Conservation (phyloP, 148 eudicot species). For the Amaranthus cruentus region DNA sequence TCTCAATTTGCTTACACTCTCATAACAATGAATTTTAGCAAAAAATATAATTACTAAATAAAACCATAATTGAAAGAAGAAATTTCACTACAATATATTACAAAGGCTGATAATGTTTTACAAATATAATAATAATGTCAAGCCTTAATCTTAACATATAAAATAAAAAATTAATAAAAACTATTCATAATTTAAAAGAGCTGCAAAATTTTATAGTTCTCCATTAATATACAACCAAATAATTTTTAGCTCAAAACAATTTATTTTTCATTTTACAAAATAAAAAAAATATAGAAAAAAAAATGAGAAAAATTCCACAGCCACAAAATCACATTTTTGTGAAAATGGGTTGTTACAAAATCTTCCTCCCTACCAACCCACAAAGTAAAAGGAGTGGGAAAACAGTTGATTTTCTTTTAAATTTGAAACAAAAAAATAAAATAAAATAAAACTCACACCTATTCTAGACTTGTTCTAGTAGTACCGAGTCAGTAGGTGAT, state of each 20-base stretch:
- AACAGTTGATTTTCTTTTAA: neutral
- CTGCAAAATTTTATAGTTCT: conserved; percentile 20
- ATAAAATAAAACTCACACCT: neutral
- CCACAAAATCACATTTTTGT: conserved; percentile 19
- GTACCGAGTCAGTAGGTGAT: conserved; percentile 26
- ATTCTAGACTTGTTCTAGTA: neutral
- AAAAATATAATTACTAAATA: neutral
- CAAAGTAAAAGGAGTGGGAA: neutral
- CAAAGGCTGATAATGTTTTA: too few species aligned
- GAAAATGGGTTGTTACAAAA: conserved; percentile 15
- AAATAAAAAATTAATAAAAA: neutral
- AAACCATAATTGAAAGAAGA: neutral
- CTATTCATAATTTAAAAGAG: neutral
- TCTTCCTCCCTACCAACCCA: conserved; percentile 18
- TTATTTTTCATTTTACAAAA: conserved; percentile 18
- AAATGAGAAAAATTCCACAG: neutral
- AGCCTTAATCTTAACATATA: conserved; percentile 1
- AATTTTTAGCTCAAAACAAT: neutral
- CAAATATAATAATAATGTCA: neutral
- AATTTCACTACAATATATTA: too few species aligned
- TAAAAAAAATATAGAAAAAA: too few species aligned
- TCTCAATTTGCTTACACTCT: too few species aligned
- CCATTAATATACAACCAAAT: conserved; percentile 18
- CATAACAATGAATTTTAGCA: neutral
- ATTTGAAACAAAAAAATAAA: neutral